These are phyloP conservation scores for Elsinoe australis DNA, from an alignment of 2,329 filamentous ascomycete genomes.

Conservation along the genomic window DNA sequence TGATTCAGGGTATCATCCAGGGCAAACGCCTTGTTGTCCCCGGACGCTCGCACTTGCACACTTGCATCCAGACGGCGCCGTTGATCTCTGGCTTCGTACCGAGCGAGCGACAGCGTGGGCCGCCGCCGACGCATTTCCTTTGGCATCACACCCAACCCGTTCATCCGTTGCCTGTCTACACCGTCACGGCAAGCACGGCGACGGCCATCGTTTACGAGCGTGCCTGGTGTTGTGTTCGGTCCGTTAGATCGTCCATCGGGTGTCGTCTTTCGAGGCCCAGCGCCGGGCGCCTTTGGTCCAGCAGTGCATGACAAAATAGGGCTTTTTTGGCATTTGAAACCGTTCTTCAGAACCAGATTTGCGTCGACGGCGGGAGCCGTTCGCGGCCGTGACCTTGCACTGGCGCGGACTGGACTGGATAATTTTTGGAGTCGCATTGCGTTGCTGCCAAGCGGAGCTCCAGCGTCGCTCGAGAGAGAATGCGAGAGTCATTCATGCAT, in stretches of 20 bases:
- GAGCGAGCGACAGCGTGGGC: no score
- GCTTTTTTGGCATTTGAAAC: slow-evolving; percentile 8
- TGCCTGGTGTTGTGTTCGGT: not conserved
- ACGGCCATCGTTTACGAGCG: not conserved
- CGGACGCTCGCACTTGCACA: not conserved
- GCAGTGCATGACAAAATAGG: slow-evolving; percentile 8
- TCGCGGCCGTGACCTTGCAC: not conserved
- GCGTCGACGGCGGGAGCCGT: slow-evolving; percentile 7
- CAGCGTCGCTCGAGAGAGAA: not conserved
- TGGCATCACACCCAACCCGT: slow-evolving; percentile 11
- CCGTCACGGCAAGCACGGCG: slow-evolving; percentile 12
- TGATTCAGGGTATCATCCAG: no score
- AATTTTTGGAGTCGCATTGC: slow-evolving; percentile 10
- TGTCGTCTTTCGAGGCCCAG: not conserved
- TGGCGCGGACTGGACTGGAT: no score
- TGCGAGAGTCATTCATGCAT: slow-evolving; percentile 5
- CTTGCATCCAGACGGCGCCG: slow-evolving; percentile 6
- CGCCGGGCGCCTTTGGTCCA: no score
- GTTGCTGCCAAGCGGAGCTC: slow-evolving; percentile 9
- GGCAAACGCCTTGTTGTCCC: not conserved
- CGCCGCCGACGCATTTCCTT: not conserved
- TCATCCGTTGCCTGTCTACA: slow-evolving; percentile 14
- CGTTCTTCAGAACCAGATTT: slow-evolving; percentile 10
- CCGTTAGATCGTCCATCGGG: not conserved
- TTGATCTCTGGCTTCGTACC: slow-evolving; percentile 4